A percentile compares a stretch with the other conserved stretches of the same genome.
Evolutionary conservation across 2,329 filamentous ascomycete genomes (phyloP).

Genomic region (Diaporthe ampelina): DNA sequence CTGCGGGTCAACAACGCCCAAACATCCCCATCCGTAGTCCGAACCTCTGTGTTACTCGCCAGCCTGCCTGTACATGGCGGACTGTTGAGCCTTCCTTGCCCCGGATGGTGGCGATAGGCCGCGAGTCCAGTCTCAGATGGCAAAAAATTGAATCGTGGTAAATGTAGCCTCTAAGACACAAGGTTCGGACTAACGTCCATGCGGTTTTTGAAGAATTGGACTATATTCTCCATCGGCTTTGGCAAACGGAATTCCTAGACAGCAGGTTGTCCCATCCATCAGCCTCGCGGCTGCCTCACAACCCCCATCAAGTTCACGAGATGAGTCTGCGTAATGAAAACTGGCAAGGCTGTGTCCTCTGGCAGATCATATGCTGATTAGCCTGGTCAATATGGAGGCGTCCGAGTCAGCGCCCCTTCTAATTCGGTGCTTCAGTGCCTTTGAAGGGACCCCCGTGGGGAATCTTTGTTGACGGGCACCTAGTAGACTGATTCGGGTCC

Average conservation of each 20-base stretch:
- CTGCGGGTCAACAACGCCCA: conserved; percentile 12
- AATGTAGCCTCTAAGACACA: not conserved
- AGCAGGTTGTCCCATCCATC: not conserved
- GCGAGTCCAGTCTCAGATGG: not conserved
- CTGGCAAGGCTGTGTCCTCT: not conserved
- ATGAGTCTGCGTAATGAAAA: not conserved
- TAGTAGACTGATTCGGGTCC: not conserved
- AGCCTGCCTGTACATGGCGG: not conserved
- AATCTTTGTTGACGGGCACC: not conserved
- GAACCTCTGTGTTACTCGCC: not conserved
- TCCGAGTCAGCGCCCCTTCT: not conserved
- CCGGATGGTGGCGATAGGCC: conserved; percentile 12
- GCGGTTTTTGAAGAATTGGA: not conserved
- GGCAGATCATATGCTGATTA: conserved; percentile 8
- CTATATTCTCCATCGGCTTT: not conserved
- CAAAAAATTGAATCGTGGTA: not conserved
- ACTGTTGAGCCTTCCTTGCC: not conserved
- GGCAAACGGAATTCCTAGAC: not conserved
- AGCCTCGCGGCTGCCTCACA: not conserved
- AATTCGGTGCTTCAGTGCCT: not conserved
- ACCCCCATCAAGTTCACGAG: not conserved
- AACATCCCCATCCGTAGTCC: not conserved
- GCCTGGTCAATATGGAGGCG: not conserved
- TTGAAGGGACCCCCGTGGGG: not conserved
- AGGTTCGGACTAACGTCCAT: not conserved